Evolutionary conservation across 331 rosid genomes (phyloP), one percentile per base, ranked within the genome.

Genomic region (Dryas integrifolia): DNA sequence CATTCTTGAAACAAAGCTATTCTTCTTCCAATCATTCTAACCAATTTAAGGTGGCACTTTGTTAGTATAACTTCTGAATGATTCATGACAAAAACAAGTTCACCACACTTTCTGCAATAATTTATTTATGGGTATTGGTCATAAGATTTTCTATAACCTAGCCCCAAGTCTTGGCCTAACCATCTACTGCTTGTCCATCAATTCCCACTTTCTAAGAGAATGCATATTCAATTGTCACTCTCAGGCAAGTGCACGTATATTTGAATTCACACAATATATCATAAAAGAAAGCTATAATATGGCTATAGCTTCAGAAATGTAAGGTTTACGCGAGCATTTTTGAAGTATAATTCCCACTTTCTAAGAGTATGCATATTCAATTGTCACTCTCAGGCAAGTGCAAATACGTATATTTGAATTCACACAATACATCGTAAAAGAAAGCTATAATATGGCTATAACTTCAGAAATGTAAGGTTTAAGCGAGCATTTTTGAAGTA

Each of bases 161-260:
- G 49, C 24, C 7, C 67, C 67, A 4, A 44, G n/a, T 6, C 11
- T 40, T 4, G 21, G 50, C 13, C 64, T 53, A 41, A 11, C 13
- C n/a, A 64, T 64, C 69, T 9, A n/a, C 13, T n/a, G 35, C 40
- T 62, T 40, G 49, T 21, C 39, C 43, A 46, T 24, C 38, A 26
- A 46, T 65, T 24, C 56, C 10, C 58, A 26, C 55, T 26, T 44
- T 44, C 5, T 13, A 57, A 24, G 6, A 69, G 50, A 24, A 69
- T 38, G 60, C 48, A 68, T 39, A 68, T 68, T 40, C 39, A 7
- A 69, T 69, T 53, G 47, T 9, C 21, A 69, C 63, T 62, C 52
- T 69, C 52, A n/a, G 7, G 9, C 7, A 47, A 24, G 39, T n/a
- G n/a, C 70, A 66, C 0, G 47, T 67, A 58, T 16, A 39, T 61